These are phyloP conservation scores for Gastrolobium villosum DNA, from an alignment of 306 rosid species.

Conservation along the genomic window DNA sequence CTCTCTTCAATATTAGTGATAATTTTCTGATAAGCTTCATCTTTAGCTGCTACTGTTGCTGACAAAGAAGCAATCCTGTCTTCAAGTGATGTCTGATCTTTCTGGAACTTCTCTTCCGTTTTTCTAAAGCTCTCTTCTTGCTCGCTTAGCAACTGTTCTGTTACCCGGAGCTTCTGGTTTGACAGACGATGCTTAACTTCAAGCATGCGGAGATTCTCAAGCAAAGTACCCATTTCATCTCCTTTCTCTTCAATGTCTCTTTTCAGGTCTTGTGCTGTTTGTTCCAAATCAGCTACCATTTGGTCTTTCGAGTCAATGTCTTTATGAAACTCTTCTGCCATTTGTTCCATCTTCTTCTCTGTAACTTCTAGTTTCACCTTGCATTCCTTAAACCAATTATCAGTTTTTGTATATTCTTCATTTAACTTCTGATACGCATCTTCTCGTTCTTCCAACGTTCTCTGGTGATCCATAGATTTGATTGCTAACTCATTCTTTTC, in stretches of 20 bases:
- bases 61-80: conserved; percentile 65
- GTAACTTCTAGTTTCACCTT: conserved; percentile 63
- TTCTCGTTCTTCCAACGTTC: conserved; percentile 63
- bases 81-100: conserved; percentile 71
- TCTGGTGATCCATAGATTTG: conserved; percentile 55
- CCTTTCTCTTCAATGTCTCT: conserved; percentile 81
- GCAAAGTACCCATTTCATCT: conserved; percentile 66
- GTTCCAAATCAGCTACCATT: conserved; percentile 44
- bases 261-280: conserved; percentile 57
- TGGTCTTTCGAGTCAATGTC: conserved; percentile 65
- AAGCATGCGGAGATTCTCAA: conserved; percentile 68
- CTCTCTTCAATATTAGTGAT: conserved; percentile 53
- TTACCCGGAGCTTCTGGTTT: conserved; percentile 96
- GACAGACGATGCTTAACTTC: conserved; percentile 96
- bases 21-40: conserved; percentile 63
- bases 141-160: conserved; percentile 86
- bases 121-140: conserved; percentile 77
- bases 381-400: conserved; percentile 63
- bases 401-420: conserved; percentile 64
- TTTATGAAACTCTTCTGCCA: conserved; percentile 57
- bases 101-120: conserved; percentile 65
- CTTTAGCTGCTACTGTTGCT: conserved; percentile 62
- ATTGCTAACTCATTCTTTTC: conserved; percentile 65
- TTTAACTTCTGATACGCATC: conserved; percentile 64
- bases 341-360: conserved; percentile 67